Evolutionary conservation across 768 basidiomycete species (phyloP).

Genomic region (Mycena kentingensis): DNA sequence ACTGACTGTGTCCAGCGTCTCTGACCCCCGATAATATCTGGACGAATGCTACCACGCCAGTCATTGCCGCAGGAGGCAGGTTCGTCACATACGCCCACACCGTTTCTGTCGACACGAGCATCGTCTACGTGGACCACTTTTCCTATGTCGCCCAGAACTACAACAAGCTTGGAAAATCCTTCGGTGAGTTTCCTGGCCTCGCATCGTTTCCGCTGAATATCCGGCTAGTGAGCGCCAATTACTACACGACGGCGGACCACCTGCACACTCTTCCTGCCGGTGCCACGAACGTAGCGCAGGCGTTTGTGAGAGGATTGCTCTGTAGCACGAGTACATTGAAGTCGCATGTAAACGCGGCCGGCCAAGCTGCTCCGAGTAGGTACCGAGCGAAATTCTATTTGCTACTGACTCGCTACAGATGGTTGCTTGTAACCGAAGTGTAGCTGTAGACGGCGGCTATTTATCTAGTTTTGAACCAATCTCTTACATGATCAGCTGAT

Average conservation of each 20-base stretch:
- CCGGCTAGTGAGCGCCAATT: constrained; percentile 20
- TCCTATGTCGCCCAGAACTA: constrained; percentile 33
- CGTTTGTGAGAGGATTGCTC: constrained; percentile 36
- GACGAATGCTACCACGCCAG: constrained; percentile 17
- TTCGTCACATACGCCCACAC: constrained; percentile 36
- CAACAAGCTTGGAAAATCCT: too few relatives aligned
- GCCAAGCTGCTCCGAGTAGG: constrained; percentile 16
- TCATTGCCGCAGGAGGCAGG: constrained; percentile 28
- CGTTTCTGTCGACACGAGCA: constrained; percentile 23
- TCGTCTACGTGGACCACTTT: constrained; percentile 36
- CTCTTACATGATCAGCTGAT: too few relatives aligned
- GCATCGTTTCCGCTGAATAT: not conserved
- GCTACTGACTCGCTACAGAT: too few relatives aligned
- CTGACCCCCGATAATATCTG: constrained; percentile 38
- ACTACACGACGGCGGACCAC: constrained; percentile 37
- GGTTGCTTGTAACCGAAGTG: too few relatives aligned
- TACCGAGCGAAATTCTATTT: too few relatives aligned
- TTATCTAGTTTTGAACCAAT: too few relatives aligned
- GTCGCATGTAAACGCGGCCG: constrained; percentile 27
- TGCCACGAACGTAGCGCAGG: constrained; percentile 36
- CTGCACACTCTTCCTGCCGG: constrained; percentile 37
- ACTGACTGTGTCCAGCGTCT: constrained; percentile 2
- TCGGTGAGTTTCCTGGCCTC: not conserved
- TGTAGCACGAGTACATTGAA: constrained; percentile 32
- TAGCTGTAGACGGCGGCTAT: too few relatives aligned